Evolutionary conservation across 768 basidiomycete species (phyloP), one percentile per base, ranked within the genome.

Genomic region (Lanmaoa pseudosensibilis): DNA sequence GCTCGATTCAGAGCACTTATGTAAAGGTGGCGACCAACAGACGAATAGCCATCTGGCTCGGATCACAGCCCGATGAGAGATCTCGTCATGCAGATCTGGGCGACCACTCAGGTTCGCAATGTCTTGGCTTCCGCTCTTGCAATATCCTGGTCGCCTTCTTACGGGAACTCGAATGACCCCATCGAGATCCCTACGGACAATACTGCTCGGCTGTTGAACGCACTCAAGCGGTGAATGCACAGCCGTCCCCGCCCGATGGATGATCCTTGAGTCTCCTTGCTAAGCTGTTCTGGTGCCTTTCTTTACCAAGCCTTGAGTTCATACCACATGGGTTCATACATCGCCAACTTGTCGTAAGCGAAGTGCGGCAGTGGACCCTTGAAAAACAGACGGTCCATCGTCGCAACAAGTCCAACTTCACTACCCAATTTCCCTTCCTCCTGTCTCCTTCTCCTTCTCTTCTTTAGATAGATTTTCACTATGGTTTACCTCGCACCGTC

Each of bases 401-500:
- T 32, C 5, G 25, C 25, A 12, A 3, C 15, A 16, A 19, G 9
- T 12, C 43, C n/a, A 57, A 1, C 18, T 3, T 21, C 43, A 36
- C n/a, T 9, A 10, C 32, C 23, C 18, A n/a, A n/a, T 33, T 27
- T 30, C 34, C 18, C 30, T n/a, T 37, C 33, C 23, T 36, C 8
- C 16, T 12, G 5, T 37, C 23, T 30, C 30, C n/a, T 41, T n/a
- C 40, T 44, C 21, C 27, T 32, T 23, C 37, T 47, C 30, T 16
- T 46, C 38, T 21, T 10, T 34, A 52, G 16, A 33, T 23, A 45
- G 18, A 15, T 5, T 33, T 32, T 21, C 56, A 46, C 36, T 36
- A 73, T 73, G 69, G 70, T 71, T 23, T 70, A 53, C 39, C n/a
- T 66, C 18, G n/a, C 62, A n/a, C 25, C 66, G 8, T 30, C 65